Conservation (phyloP, 192 early-diverging fungal species). For the Chytriomyces sp. region DNA sequence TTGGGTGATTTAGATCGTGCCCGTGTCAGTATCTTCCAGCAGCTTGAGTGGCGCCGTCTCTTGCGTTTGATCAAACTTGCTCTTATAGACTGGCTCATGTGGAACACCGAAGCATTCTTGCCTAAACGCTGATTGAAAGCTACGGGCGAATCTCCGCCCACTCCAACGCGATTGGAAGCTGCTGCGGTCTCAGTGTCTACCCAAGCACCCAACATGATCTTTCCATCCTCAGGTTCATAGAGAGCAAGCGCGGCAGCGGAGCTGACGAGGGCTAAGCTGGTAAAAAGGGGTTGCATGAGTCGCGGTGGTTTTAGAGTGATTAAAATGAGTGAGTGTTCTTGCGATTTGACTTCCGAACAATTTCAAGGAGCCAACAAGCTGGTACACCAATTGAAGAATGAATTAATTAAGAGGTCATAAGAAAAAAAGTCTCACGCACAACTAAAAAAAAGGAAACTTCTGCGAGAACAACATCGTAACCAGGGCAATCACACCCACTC, state of each 20-base stretch:
- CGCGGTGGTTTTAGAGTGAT: no score
- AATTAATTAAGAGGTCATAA: no score
- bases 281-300: no score
- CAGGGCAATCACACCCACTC: no score
- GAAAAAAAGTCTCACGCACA: no score
- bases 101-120: conserved; percentile 35
- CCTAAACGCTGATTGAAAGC: conserved; percentile 41
- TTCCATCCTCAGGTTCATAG: conserved; percentile 42
- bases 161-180: background rate
- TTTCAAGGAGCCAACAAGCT: no score
- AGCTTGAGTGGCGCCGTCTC: conserved; percentile 17
- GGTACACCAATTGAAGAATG: no score
- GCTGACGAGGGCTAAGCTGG: no score
- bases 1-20: background rate
- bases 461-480: no score
- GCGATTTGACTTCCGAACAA: no score
- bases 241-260: conserved; percentile 6
- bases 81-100: conserved; percentile 20
- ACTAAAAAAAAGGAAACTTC: no score
- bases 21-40: conserved; percentile 19
- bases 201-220: conserved; percentile 38
- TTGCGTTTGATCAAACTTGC: conserved; percentile 2
- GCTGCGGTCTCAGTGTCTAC: conserved; percentile 24
- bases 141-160: conserved; percentile 35
- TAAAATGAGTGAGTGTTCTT: no score